Evolutionary conservation across 1,139 yeast species (phyloP).

Genomic region (Yamadazyma kanchanaburiensis): DNA sequence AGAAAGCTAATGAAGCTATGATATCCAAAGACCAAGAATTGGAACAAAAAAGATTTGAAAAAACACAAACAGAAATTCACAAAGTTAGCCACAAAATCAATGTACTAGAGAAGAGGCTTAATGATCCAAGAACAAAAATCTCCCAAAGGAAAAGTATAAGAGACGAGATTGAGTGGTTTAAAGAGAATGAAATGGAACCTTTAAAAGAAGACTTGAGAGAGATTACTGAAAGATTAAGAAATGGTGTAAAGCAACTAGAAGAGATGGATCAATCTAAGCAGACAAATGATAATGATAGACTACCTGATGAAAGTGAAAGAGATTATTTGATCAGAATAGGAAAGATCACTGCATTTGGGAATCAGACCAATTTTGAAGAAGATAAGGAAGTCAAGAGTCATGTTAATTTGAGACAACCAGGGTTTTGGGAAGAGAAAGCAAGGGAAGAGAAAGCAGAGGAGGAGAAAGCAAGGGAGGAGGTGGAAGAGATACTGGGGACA

Average conservation of each 20-base stretch:
- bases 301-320: conserved; percentile 70
- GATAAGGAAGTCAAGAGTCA: conserved; percentile 25
- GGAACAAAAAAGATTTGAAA: conserved; percentile 70
- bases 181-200: conserved; percentile 50
- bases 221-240: conserved; percentile 52
- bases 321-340: conserved; percentile 88
- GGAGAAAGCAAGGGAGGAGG: conserved; percentile 1
- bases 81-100: conserved; percentile 42
- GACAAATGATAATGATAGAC: conserved; percentile 23
- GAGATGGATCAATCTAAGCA: conserved; percentile 8
- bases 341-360: conserved; percentile 91
- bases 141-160: conserved; percentile 58
- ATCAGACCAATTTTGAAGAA: conserved; percentile 50
- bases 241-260: conserved; percentile 20
- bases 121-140: conserved; percentile 57
- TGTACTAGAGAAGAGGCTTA: conserved; percentile 46
- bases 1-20: conserved; percentile 63
- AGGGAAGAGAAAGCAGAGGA: conserved; percentile 4
- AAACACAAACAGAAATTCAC: conserved; percentile 49
- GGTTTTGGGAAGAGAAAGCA: too few relatives aligned
- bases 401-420: conserved; percentile 35
- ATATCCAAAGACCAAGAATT: conserved; percentile 63
- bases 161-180: conserved; percentile 54
- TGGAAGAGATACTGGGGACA: neutral
- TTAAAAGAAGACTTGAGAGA: conserved; percentile 62